Evolutionary conservation across 1,284 basidiomycete genomes (phyloP).

Genomic region (Trichosporon asahii): DNA sequence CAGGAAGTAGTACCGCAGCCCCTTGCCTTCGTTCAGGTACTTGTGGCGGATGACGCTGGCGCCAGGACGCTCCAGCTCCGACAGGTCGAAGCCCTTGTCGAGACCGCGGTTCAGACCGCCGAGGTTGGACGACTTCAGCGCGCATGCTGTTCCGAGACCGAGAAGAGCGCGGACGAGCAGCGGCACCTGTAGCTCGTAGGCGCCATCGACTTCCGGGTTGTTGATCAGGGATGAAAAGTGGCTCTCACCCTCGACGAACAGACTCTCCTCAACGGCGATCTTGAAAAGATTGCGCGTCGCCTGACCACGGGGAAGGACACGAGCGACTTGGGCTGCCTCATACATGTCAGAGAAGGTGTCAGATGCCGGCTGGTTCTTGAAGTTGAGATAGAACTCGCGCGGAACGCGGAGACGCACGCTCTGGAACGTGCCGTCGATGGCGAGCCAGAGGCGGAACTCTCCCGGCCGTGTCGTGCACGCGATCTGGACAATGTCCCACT

Average conservation of each 20-base stretch:
- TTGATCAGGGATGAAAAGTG: slow-evolving; percentile 91
- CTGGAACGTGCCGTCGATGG: slow-evolving; percentile 74
- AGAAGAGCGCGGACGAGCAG: slow-evolving; percentile 78
- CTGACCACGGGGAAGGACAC: slow-evolving; percentile 76
- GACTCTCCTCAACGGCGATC: slow-evolving; percentile 75
- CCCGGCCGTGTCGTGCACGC: slow-evolving; percentile 72
- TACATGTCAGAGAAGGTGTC: slow-evolving; percentile 70
- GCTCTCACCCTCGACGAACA: slow-evolving; percentile 78
- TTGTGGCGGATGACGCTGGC: slow-evolving; percentile 61
- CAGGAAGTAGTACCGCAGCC: slow-evolving; percentile 80
- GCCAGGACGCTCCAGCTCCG: slow-evolving; percentile 68
- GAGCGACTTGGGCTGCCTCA: slow-evolving; percentile 66
- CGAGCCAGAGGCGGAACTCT: slow-evolving; percentile 86
- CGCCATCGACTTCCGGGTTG: slow-evolving; percentile 90
- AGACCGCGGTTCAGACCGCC: slow-evolving; percentile 81
- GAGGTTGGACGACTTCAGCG: slow-evolving; percentile 60
- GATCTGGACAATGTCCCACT: slow-evolving; percentile 94
- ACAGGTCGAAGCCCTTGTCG: slow-evolving; percentile 77
- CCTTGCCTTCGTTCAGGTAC: slow-evolving; percentile 73
- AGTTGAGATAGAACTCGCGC: slow-evolving; percentile 88
- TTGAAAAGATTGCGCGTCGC: slow-evolving; percentile 78
- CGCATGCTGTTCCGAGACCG: slow-evolving; percentile 78
- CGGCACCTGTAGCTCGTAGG: slow-evolving; percentile 91
- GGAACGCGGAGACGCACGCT: slow-evolving; percentile 79
- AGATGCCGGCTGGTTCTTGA: slow-evolving; percentile 64